Evolutionary conservation across 1,284 basidiomycete species (phyloP).

Genomic region (Afroboletus lepidellus): DNA sequence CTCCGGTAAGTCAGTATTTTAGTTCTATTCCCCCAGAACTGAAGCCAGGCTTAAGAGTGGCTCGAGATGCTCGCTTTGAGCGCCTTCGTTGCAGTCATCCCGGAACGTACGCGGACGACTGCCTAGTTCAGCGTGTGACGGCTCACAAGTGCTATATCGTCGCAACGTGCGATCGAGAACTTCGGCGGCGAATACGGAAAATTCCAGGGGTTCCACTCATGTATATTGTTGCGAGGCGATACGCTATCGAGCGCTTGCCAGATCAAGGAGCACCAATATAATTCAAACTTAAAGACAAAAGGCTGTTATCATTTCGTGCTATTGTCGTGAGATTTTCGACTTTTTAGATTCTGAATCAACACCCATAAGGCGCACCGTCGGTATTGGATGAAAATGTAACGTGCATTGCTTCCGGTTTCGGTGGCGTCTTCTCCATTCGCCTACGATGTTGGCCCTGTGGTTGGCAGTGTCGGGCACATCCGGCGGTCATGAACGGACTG

Average conservation of each 20-base stretch:
- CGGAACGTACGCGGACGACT: constrained; percentile 98
- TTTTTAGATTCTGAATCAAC: neutral
- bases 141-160: constrained; percentile 97
- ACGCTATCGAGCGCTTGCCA: constrained; percentile 90
- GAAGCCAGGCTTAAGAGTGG: constrained; percentile 59
- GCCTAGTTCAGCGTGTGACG: constrained; percentile 92
- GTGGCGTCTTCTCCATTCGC: neutral
- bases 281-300: neutral
- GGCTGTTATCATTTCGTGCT: neutral
- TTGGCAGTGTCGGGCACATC: no score
- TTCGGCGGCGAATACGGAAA: constrained; percentile 89
- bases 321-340: constrained; percentile 10
- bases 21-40: neutral
- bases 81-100: constrained; percentile 88
- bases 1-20: constrained; percentile 60
- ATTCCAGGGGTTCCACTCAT: constrained; percentile 93
- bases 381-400: neutral
- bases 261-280: constrained; percentile 79
- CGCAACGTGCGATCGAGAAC: constrained; percentile 96
- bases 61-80: constrained; percentile 96
- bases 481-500: no score
- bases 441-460: no score
- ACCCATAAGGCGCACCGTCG: neutral
- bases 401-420: neutral
- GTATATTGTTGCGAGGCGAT: constrained; percentile 90